Evolutionary conservation across 805 yeast genomes (phyloP), one percentile per base, ranked within the genome.

Genomic region (Nakazawaea ambrosiae): DNA sequence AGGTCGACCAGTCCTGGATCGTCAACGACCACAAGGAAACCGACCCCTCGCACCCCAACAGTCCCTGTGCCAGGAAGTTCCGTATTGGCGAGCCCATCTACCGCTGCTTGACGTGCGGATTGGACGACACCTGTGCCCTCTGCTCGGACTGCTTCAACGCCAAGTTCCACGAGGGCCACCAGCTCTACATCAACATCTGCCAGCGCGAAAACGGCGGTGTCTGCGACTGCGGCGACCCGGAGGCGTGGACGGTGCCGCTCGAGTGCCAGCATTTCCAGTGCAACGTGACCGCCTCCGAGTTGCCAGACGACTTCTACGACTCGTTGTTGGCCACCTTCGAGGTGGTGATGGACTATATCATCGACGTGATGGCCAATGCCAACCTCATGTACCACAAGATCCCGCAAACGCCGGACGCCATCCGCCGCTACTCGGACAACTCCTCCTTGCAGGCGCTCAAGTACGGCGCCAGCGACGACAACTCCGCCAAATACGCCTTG

Each of bases 151-250:
- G 97, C 54, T 89, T 66, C 58, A 75, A 78, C 34, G 75, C 78
- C 2, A 75, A 73, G 4, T 67, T 71, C 39, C 97, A 89, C 57
- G 51, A 53, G 25, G 90, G 77, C 31, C 97, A 89, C 55, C 72
- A 75, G 33, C 78, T 83, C 7, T 73, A 78, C 39, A 71, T 77
- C 14, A 66, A 75, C 27, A 75, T 83, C 5, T 73, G 81, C 40
- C 74, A 73, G 30, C 65, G 84, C 36, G 82, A 75, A 43, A 81
- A 68, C 42, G 74, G 89, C 27, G 92, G 92, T 0, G 82, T 81
- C 15, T 83, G 94, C 54, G 96, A 86, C 51, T 86, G 96, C 55
- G 95, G 96, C 4, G 95, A 87, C 50, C 74, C 78, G 0, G 95
- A 84, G 50, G 94, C 94, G 0, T 87, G 94, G 88, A 69, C 64